phyloP scores from a whole-genome alignment of 805 yeast species.

The Ogataea populi-albae region DNA sequence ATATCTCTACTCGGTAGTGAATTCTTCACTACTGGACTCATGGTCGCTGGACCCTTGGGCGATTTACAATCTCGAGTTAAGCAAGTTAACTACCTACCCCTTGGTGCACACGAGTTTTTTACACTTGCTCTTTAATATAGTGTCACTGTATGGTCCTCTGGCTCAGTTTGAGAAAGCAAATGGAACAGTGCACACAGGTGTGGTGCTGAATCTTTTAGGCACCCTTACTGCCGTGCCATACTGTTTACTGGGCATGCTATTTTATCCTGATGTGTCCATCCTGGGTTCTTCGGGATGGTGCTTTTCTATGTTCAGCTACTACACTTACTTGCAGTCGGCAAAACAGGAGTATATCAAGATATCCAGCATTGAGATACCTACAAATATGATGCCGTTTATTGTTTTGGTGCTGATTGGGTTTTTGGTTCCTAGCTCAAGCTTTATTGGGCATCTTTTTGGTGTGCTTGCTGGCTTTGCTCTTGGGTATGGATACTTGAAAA shows the following conservation, averaged over 20 bases:
- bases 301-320: slow-evolving; percentile 63
- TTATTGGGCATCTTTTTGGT: slow-evolving; percentile 73
- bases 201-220: slow-evolving; percentile 70
- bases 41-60: slow-evolving; percentile 58
- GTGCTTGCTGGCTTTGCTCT: slow-evolving; percentile 63
- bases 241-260: slow-evolving; percentile 46
- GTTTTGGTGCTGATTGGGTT: slow-evolving; percentile 48
- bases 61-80: slow-evolving; percentile 45
- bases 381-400: slow-evolving; percentile 55
- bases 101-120: slow-evolving; percentile 59
- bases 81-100: slow-evolving; percentile 67
- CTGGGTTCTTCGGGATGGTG: slow-evolving; percentile 75
- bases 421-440: slow-evolving; percentile 62
- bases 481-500: slow-evolving; percentile 52
- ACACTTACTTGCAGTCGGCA: slow-evolving; percentile 40
- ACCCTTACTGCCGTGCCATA: slow-evolving; percentile 65
- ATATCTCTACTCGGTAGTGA: slow-evolving; percentile 34
- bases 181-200: slow-evolving; percentile 85
- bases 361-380: slow-evolving; percentile 45
- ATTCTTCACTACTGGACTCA: slow-evolving; percentile 30
- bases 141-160: slow-evolving; percentile 58
- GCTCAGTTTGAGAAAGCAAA: slow-evolving; percentile 64
- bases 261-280: slow-evolving; percentile 53
- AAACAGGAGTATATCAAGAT: slow-evolving; percentile 17
- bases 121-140: slow-evolving; percentile 60